Evolutionary conservation across 768 basidiomycete species (phyloP), one percentile per base, ranked within the genome.

Genomic region (Lentinula edodes): DNA sequence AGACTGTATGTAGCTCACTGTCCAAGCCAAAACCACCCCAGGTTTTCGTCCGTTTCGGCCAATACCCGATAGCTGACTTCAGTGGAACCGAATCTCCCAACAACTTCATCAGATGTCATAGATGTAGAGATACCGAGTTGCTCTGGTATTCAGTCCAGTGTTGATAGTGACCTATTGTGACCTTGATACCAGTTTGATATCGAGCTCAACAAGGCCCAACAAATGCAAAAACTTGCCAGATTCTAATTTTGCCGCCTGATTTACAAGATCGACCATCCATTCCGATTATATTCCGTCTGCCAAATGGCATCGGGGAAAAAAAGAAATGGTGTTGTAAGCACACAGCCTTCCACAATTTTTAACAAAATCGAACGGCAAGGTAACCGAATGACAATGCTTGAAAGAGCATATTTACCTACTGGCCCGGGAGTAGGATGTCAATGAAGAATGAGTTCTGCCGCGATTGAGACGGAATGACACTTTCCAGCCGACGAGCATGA

Each of bases 31-130:
- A 48, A 48, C 46, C 18, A 45, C 28, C 43, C 15, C n/a, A 45
- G 43, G 18, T 16, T 48, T 48, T 48, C 46, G 46, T 54, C 35
- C 35, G 38, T 52, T 34, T 38, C 53, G 53, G 53, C 20, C 35
- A 54, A 35, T 39, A 54, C 53, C 53, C 53, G 53, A 54, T 54
- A 10, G 38, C 34, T 54, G 36, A 52, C 32, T 52, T 52, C 52
- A 52, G n/a, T 38, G 28, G 32, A 38, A 52, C 34, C 52, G 34
- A 52, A 9, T 15, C 52, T 36, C 28, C 28, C 32, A 23, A n/a
- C 20, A 18, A 23, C 20, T 7, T 38, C 53, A 39, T 39, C 35
- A 54, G 35, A 39, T 38, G 51, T 39, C 53, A 41, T 32, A 48
- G 18, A 48, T 48, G 28, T 32, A 35, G 51, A 52, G 32, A 34